Percentiles rank a stretch among this genome's conserved stretches.
These are phyloP conservation scores for Exophiala sp. DNA, from an alignment of 2,329 filamentous ascomycete species.

Conservation along the genomic window DNA sequence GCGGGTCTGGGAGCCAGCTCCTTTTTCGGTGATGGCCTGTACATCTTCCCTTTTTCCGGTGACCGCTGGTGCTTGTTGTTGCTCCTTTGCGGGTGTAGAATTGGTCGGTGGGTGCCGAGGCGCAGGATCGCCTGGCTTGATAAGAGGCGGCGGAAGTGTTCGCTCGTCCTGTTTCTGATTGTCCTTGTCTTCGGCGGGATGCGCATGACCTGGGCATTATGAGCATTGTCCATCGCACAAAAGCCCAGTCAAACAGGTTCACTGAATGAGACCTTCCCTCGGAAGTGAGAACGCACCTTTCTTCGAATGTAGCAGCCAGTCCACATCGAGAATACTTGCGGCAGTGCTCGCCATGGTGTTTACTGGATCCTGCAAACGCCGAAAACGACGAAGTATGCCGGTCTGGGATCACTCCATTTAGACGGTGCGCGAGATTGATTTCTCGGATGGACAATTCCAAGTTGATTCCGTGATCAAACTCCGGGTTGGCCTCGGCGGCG, in stretches of 20 bases:
- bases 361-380: background rate
- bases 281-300: constrained; percentile 57
- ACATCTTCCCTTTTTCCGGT: constrained; percentile 13
- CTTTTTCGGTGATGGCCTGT: constrained; percentile 7
- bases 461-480: constrained; percentile 2
- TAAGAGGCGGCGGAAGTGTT: constrained; percentile 24
- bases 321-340: constrained; percentile 65
- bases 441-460: background rate
- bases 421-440: constrained; percentile 1
- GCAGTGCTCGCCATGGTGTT: constrained; percentile 53
- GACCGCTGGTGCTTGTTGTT: constrained; percentile 17
- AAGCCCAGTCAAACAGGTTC: background rate
- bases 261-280: background rate
- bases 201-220: constrained; percentile 14
- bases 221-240: background rate
- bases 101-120: constrained; percentile 12
- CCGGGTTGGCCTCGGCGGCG: constrained; percentile 11
- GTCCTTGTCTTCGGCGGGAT: constrained; percentile 28
- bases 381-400: background rate
- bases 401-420: constrained; percentile 1
- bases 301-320: constrained; percentile 79
- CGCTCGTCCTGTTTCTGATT: constrained; percentile 17
- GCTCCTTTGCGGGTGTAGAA: constrained; percentile 22
- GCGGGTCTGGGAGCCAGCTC: background rate
- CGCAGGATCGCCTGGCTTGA: constrained; percentile 21